Evolutionary conservation across 805 yeast genomes (phyloP), one percentile per base, ranked within the genome.

Genomic region (Starmera amethionina): DNA sequence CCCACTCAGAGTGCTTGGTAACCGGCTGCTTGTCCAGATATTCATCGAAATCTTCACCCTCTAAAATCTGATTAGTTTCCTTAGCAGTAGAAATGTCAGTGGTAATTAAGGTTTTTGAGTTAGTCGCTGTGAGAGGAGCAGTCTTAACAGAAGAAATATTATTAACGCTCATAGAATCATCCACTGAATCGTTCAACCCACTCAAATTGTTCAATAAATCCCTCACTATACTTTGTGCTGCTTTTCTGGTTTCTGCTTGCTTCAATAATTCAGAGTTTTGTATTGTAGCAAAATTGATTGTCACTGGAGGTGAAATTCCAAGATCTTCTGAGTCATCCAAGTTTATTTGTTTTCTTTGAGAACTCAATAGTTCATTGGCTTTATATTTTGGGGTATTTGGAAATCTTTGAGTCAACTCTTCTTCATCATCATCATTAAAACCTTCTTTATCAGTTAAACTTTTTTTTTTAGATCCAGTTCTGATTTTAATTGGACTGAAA

Each of bases 331-430:
- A 51, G 32, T 55, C 56, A 34, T 55, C 57, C 14, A 16, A 27
- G 14, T 8, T 32, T 32, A 9, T 35, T 37, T 4, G 37, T 16
- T 27, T 32, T 46, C 5, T 49, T 3, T 55, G 54, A 0, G 62
- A 56, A 8, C 64, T 48, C 11, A 63, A 42, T 11, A 64, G 44
- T 15, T 47, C 69, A 14, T 64, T 65, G 0, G 63, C 67, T 0
- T 68, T 67, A 42, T 65, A 69, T 34, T 63, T 64, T 2, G 76
- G 74, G 0, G 75, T 70, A 35, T 60, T 56, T 3, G 77, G 77
- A 44, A 72, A 71, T 40, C 75, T 42, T 35, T 64, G 68, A 8
- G 57, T 50, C 9, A 43, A 52, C 4, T 46, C 43, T 10, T 32
- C 35, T 12, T 30, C 34, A 7, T 29, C 18, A n/a, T 19, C 30